phyloP scores from a whole-genome alignment of 345 rosid species.

The Fremontodendron californicum region DNA sequence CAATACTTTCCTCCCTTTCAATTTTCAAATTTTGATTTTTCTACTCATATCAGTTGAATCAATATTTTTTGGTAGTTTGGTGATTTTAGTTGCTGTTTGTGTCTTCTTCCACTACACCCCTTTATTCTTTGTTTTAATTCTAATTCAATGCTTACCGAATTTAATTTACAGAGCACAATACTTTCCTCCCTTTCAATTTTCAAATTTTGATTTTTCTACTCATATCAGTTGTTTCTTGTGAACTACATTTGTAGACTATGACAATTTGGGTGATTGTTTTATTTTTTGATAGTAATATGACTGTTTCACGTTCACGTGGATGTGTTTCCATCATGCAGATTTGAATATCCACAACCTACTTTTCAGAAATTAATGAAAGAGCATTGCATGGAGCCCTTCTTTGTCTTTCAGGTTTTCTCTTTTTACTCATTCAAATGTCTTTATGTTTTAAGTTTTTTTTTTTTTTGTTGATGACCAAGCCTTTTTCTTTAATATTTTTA shows the following conservation, averaged over 20 bases:
- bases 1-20: neutral
- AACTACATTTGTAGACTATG: neutral
- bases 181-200: neutral
- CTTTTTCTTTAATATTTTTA: constrained; percentile 6
- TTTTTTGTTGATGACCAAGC: neutral
- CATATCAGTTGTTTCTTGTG: neutral
- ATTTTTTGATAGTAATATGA: neutral
- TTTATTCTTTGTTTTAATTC: no score
- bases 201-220: neutral
- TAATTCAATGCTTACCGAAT: neutral
- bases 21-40: neutral
- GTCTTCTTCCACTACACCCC: no score
- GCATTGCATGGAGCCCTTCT: constrained; percentile 97
- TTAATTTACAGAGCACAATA: neutral
- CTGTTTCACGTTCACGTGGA: neutral
- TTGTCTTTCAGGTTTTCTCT: constrained; percentile 85
- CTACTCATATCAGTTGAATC: neutral
- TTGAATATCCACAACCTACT: constrained; percentile 98
- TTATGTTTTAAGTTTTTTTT: neutral
- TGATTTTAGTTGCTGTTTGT: no score
- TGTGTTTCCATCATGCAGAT: constrained; percentile 48
- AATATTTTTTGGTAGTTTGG: no score
- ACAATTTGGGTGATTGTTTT: neutral
- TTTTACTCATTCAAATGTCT: neutral
- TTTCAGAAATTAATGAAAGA: constrained; percentile 98